Evolutionary conservation across 2,329 filamentous ascomycete species (phyloP), one percentile per base, ranked within the genome.

Genomic region (Fusarium aywerte): DNA sequence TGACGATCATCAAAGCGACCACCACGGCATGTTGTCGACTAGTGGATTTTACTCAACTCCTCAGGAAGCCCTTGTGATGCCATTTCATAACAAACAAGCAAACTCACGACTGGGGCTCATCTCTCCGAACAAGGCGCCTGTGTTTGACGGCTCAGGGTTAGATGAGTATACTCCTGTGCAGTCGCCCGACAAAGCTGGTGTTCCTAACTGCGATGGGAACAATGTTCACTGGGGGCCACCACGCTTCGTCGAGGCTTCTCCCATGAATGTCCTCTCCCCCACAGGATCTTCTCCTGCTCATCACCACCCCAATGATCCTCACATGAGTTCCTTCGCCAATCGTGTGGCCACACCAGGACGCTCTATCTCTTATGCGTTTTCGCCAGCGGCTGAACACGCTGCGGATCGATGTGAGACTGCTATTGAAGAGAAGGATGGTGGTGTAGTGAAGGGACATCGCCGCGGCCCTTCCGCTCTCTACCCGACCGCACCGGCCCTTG

Each of bases 321-420:
- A 40, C 10, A 29, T 52, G 2, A 27, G 48, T 5, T 58, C 49
- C 12, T 70, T 68, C 16, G 25, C 54, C 7, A 38, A 65, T 4
- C 67, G 64, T 10, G 49, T 70, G 7, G 48, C 54, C 12, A 20
- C 7, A 16, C 21, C 12, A 13, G 31, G 29, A 11, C 53, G 54
- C n/a, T 29, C 53, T 2, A 16, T 58, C 21, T 48, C 58, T 3
- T 47, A 45, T 23, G 33, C 42, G 3, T 67, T 64, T 36, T 51
- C 66, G 7, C 45, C 25, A 4, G 42, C 51, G n/a, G 65, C 60
- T 23, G 42, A 51, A 4, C 31, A 49, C 18, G 68, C 62, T n/a
- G 62, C 49, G 16, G 36, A 52, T 5, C 36, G 67, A 16, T 67
- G 58, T 21, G 53, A 58, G 33, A 36, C 16, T 16, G 48, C 67